Evolutionary conservation across 768 basidiomycete species (phyloP).

Genomic region (Aureoboletus auriporus): DNA sequence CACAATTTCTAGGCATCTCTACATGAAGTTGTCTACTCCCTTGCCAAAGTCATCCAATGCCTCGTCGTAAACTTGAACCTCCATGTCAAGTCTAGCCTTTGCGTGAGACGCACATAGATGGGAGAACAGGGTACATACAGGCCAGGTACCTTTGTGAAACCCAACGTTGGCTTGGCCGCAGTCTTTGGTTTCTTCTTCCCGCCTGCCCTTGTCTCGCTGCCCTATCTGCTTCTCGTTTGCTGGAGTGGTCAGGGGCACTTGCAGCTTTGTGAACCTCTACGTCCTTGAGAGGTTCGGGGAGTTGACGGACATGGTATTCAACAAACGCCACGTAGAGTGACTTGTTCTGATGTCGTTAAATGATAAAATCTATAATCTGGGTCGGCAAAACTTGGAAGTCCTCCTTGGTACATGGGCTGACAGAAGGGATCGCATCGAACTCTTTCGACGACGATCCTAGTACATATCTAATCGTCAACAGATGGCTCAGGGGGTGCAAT

Average conservation of each 20-base stretch:
- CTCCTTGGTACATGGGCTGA: constrained; percentile 83
- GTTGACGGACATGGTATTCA: constrained; percentile 75
- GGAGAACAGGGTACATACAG: constrained; percentile 41
- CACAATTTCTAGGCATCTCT: constrained; percentile 31
- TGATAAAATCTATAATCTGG: constrained; percentile 66
- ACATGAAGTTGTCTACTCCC: constrained; percentile 87
- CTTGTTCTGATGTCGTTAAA: constrained; percentile 77
- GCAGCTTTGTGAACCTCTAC: constrained; percentile 91
- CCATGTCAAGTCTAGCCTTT: constrained; percentile 65
- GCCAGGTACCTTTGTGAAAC: constrained; percentile 58
- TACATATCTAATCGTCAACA: constrained; percentile 1
- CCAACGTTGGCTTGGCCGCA: constrained; percentile 68
- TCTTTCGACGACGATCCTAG: constrained; percentile 66
- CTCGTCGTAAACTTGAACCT: constrained; percentile 82
- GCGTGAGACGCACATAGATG: constrained; percentile 10
- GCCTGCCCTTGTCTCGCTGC: constrained; percentile 74
- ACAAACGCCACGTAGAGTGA: constrained; percentile 82
- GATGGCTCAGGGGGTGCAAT: background rate
- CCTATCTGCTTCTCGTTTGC: constrained; percentile 96
- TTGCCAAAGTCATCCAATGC: constrained; percentile 84
- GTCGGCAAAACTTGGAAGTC: constrained; percentile 77
- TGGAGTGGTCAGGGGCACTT: constrained; percentile 74
- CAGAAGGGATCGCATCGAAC: constrained; percentile 67
- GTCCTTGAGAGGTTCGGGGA: constrained; percentile 78
- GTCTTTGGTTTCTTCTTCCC: constrained; percentile 88